Percentiles rank a stretch among this genome's conserved stretches.
Conservation (phyloP, 2,329 filamentous ascomycete species). For the Aspergillus sp. region DNA sequence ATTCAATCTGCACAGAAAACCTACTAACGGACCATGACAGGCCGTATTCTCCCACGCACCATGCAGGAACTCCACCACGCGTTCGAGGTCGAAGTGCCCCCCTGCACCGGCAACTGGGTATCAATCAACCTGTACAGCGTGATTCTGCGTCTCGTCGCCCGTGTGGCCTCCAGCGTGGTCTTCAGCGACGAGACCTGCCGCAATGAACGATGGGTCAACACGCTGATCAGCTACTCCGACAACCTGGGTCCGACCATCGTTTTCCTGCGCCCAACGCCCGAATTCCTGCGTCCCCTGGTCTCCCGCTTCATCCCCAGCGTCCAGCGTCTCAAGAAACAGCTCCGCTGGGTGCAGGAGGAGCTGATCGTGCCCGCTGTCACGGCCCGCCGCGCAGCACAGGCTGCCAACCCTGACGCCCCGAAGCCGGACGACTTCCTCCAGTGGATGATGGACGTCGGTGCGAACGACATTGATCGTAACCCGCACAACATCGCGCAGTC, state of each 20-base stretch:
- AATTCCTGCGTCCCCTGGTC: slow-evolving; percentile 31
- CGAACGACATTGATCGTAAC: slow-evolving; percentile 20
- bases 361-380: slow-evolving; percentile 36
- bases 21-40: slow-evolving; percentile 12
- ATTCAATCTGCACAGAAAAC: background rate
- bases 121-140: slow-evolving; percentile 21
- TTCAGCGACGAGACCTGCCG: slow-evolving; percentile 36
- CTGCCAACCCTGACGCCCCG: slow-evolving; percentile 13
- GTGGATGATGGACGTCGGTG: slow-evolving; percentile 32
- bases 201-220: slow-evolving; percentile 40
- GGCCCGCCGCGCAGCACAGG: slow-evolving; percentile 24
- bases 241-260: slow-evolving; percentile 33
- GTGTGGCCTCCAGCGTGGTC: slow-evolving; percentile 42
- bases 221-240: slow-evolving; percentile 33
- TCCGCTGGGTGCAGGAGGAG: slow-evolving; percentile 28
- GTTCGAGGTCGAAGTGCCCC: slow-evolving; percentile 22
- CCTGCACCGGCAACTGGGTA: slow-evolving; percentile 26
- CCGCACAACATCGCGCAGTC: slow-evolving; percentile 25
- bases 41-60: slow-evolving; percentile 22
- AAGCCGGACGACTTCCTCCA: slow-evolving; percentile 33
- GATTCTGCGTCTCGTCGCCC: slow-evolving; percentile 36
- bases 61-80: slow-evolving; percentile 27
- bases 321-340: slow-evolving; percentile 29
- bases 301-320: slow-evolving; percentile 35
- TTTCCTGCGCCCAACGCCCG: slow-evolving; percentile 34